Conservation (phyloP, 2,329 filamentous ascomycete species). For the Trichoderma harzianum region DNA sequence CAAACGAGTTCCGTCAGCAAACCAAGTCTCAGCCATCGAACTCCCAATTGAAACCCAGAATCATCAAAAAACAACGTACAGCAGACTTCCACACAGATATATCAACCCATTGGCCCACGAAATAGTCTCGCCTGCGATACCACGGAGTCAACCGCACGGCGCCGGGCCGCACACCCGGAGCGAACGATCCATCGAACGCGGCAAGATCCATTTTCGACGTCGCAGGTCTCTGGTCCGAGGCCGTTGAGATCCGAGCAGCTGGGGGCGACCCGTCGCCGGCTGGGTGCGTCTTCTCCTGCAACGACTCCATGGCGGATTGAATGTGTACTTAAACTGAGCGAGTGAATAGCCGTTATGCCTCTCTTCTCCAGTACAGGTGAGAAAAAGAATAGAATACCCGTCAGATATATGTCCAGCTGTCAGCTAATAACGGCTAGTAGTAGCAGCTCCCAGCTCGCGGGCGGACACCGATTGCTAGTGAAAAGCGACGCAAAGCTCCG, state of each 20-base stretch:
- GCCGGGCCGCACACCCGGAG: constrained; percentile 20
- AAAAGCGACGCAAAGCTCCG: background rate
- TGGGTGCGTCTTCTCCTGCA: background rate
- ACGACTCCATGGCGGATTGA: background rate
- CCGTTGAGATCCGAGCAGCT: background rate
- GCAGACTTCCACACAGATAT: constrained; percentile 28
- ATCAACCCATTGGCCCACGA: constrained; percentile 26
- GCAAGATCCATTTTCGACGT: constrained; percentile 12
- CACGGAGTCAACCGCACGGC: constrained; percentile 22
- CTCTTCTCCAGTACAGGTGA: background rate
- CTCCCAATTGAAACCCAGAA: background rate
- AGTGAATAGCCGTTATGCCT: background rate
- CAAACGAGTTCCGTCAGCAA: background rate
- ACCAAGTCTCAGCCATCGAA: background rate
- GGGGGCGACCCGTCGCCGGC: background rate
- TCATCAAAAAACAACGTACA: constrained; percentile 18
- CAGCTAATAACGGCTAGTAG: background rate
- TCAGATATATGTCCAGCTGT: background rate
- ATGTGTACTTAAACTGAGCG: background rate
- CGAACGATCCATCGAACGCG: constrained; percentile 25
- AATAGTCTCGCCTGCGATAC: constrained; percentile 27
- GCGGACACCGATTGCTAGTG: background rate
- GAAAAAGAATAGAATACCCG: background rate
- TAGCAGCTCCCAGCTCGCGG: background rate
- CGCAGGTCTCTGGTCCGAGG: background rate